Evolutionary conservation across 2,329 filamentous ascomycete genomes (phyloP).

Genomic region (Arthrobotrys sinensis): DNA sequence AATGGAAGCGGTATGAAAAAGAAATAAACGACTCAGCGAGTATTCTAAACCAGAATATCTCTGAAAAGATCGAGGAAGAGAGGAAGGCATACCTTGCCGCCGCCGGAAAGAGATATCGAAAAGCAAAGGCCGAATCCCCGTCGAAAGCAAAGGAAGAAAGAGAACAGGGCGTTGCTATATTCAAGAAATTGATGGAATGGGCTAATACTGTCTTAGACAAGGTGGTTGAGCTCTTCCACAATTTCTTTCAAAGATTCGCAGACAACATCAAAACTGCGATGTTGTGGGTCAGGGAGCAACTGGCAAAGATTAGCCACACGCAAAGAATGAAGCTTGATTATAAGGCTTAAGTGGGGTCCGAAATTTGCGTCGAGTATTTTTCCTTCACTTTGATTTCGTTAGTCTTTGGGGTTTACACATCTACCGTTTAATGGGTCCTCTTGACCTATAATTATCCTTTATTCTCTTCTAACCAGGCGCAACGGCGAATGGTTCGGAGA

Average conservation of each 20-base stretch:
- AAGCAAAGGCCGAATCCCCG: constrained; percentile 19
- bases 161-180: not conserved
- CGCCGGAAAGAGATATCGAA: constrained; percentile 6
- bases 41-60: not conserved
- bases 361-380: not conserved
- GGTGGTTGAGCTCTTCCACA: not conserved
- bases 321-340: constrained; percentile 14
- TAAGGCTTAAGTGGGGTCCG: not conserved
- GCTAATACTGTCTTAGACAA: not conserved
- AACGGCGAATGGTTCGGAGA: constrained; percentile 1
- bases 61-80: constrained; percentile 15
- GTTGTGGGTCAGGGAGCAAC: constrained; percentile 8
- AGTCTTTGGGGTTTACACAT: not conserved
- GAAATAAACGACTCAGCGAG: constrained; percentile 4
- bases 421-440: not conserved
- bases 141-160: constrained; percentile 10
- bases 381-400: not conserved
- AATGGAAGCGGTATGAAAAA: constrained; percentile 16
- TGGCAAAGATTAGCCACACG: not conserved
- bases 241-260: not conserved
- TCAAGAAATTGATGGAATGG: constrained; percentile 19
- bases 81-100: not conserved
- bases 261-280: constrained; percentile 9
- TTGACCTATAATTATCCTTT: not conserved
- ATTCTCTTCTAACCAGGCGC: constrained; percentile 4